Base-by-base conservation (phyloP, 2,329 filamentous ascomycete genomes). In the Aspergillus texensis region DNA sequence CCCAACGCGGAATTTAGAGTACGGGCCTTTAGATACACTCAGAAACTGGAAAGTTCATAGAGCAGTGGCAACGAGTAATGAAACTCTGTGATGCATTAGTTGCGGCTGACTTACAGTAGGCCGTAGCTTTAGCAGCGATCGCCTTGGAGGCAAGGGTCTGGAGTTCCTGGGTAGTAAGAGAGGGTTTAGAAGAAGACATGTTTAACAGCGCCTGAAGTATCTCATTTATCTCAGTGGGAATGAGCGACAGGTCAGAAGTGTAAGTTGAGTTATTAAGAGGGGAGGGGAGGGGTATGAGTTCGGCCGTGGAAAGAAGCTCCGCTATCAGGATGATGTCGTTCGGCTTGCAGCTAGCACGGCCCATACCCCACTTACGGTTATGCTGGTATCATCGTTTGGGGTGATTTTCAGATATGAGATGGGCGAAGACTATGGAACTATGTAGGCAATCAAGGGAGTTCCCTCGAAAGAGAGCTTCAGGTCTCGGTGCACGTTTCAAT, bases 1-100 rank as follows among this genome's bases (percentile, higher is more conserved):
- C 66, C 95, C 95, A 66, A 99, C 95, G 67, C 89, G 91, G 84
- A 98, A 99, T 64, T 90, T 86, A 72, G 92, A 96, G 84, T 97
- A 97, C 4, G 92, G 93, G 75, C 88, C 88, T 89, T 45, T 28
- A 36, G 14, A 16, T 30, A 58, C 39, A 16, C 30, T 65, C 32
- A 62, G 41, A 55, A 46, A 54, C 21, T 28, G 39, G 41, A 57
- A 39, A 63, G 26, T 32, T 4, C 21, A 36, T 55, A 6, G 32
- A 39, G 52, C 28, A 12, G 48, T 6, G 24, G 12, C 3, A 28
- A 26, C 46, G 12, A 32, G 19, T 5, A 32, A 6, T 6, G 48
- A 14, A 32, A 21, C 21, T 9, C 26, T 50, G 26, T 50, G 46
- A 50, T 26, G 21, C 46, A 28, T 50, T 28, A 19, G 9, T 28